Evolutionary conservation across 2,329 filamentous ascomycete species (phyloP).

Genomic region (Ophiostoma ips): DNA sequence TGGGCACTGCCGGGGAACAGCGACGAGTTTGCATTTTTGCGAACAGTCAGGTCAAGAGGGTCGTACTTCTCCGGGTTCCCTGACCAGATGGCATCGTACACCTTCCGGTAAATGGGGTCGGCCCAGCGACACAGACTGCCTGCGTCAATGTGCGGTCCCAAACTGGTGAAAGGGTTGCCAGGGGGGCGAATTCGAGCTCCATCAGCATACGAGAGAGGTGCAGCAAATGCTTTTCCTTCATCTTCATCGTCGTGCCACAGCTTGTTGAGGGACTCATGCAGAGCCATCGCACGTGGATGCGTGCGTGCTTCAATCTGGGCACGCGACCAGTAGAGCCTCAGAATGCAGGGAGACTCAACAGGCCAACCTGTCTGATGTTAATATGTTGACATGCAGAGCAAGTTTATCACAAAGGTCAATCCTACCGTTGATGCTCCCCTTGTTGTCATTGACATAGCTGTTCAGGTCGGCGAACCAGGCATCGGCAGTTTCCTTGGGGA

Average conservation of each 20-base stretch:
- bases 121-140: conserved; percentile 30
- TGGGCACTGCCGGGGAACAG: conserved; percentile 23
- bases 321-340: conserved; percentile 26
- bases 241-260: conserved; percentile 24
- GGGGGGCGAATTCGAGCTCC: conserved; percentile 25
- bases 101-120: conserved; percentile 23
- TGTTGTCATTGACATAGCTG: conserved; percentile 22
- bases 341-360: conserved; percentile 23
- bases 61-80: conserved; percentile 24
- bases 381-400: conserved; percentile 10
- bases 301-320: conserved; percentile 25
- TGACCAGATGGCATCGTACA: conserved; percentile 24
- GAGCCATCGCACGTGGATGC: conserved; percentile 23
- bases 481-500: conserved; percentile 15
- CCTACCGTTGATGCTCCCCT: conserved; percentile 4
- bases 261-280: conserved; percentile 24
- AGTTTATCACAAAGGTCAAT: neutral
- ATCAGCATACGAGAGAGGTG: conserved; percentile 27
- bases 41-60: conserved; percentile 22
- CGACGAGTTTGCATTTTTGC: conserved; percentile 22
- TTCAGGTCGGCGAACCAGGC: conserved; percentile 20
- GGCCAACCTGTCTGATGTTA: conserved; percentile 20
- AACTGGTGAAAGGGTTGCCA: conserved; percentile 24
- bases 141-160: conserved; percentile 31
- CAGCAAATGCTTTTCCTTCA: conserved; percentile 17